phyloP scores from a whole-genome alignment of 441 rosid genomes.

The Corymbia citriodora region DNA sequence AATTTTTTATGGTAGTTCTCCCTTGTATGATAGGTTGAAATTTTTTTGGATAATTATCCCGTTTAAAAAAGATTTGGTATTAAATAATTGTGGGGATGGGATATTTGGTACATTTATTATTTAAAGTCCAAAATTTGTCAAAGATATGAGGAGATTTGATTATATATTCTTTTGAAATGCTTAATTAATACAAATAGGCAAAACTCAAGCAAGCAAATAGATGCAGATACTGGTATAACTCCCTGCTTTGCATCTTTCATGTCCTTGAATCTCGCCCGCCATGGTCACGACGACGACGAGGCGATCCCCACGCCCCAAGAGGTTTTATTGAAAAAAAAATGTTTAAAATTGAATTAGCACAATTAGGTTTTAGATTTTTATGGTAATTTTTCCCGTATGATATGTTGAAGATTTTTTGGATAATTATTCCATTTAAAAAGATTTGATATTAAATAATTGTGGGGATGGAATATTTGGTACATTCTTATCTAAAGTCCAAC shows the following conservation, averaged over 20 bases:
- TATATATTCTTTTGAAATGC: background rate
- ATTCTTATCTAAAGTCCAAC: background rate
- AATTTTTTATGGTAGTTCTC: too few species aligned
- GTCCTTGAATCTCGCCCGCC: background rate
- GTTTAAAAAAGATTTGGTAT: rapidly evolving
- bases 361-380: too few species aligned
- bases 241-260: background rate
- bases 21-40: rapidly evolving
- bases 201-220: too few species aligned
- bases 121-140: background rate
- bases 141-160: background rate
- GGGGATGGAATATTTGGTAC: background rate
- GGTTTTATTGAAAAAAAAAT: background rate
- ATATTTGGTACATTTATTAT: background rate
- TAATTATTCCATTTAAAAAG: rapidly evolving
- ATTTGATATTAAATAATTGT: background rate
- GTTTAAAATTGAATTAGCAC: too few species aligned
- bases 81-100: background rate
- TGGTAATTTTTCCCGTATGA: too few species aligned
- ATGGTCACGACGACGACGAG: rapidly evolving
- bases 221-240: background rate
- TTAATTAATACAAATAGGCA: background rate
- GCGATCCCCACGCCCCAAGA: background rate
- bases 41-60: background rate
- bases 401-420: rapidly evolving